Evolutionary conservation across 306 rosid species (phyloP).

Genomic region (Sindora glabra): DNA sequence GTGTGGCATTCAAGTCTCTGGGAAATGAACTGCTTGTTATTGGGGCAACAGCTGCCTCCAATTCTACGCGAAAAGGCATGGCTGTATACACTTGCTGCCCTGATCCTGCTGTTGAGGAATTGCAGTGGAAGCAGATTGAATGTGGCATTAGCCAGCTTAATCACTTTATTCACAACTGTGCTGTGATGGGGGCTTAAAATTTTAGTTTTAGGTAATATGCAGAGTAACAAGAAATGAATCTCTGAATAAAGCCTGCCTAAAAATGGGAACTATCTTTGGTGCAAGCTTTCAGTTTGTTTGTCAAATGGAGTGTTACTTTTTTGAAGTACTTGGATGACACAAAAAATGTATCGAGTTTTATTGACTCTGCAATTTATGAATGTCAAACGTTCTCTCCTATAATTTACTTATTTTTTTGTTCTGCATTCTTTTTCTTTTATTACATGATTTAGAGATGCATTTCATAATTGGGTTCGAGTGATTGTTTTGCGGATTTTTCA

Average conservation of each 20-base stretch:
- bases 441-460: too few species aligned
- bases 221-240: not conserved
- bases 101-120: conserved; percentile 32
- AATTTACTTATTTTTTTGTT: too few species aligned
- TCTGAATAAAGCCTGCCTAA: conserved; percentile 3
- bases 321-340: not conserved
- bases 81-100: conserved; percentile 56
- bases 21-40: conserved; percentile 69
- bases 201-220: not conserved
- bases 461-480: too few species aligned
- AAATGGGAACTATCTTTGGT: not conserved
- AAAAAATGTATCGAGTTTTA: too few species aligned
- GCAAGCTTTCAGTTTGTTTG: conserved; percentile 3
- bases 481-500: too few species aligned
- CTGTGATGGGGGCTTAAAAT: conserved; percentile 64
- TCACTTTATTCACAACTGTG: conserved; percentile 65
- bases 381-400: too few species aligned
- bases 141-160: conserved; percentile 34
- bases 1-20: conserved; percentile 73
- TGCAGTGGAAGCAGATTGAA: conserved; percentile 58
- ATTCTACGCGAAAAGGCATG: conserved; percentile 14
- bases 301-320: not conserved
- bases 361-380: too few species aligned
- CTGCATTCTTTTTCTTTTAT: too few species aligned
- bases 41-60: conserved; percentile 36